Evolutionary conservation across 345 rosid genomes (phyloP).

Genomic region (Luvunga scandens): DNA sequence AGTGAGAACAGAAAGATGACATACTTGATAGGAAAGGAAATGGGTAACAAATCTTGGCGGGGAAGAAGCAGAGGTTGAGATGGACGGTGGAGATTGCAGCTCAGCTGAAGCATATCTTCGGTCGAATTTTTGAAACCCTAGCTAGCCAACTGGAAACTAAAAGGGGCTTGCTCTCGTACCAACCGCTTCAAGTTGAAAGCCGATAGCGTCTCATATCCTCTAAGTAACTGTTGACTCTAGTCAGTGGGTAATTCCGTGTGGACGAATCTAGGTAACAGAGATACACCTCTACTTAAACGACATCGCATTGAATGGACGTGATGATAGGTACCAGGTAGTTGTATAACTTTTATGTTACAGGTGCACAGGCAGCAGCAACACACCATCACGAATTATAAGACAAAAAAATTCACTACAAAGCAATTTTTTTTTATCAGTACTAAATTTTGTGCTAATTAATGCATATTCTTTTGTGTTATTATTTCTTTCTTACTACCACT

Average conservation of each 20-base stretch:
- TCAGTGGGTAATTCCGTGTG: neutral
- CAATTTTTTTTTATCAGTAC: no score
- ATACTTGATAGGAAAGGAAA: slow-evolving; percentile 8
- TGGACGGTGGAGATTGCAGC: slow-evolving; percentile 13
- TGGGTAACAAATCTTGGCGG: neutral
- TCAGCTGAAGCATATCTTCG: slow-evolving; percentile 8
- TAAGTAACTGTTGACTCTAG: no score
- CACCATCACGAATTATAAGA: no score
- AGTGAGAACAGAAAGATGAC: neutral
- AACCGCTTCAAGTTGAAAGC: no score
- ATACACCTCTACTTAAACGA: neutral
- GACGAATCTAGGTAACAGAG: neutral
- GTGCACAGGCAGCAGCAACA: no score
- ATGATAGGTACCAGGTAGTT: no score
- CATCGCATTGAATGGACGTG: no score
- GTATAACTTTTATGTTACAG: no score
- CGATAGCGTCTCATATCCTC: neutral
- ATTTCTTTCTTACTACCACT: no score
- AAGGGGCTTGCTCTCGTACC: neutral
- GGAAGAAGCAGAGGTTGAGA: slow-evolving; percentile 1
- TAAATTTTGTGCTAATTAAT: no score
- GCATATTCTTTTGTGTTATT: no score
- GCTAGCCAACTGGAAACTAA: neutral
- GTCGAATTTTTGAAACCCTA: slow-evolving; percentile 8
- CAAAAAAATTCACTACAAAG: no score